Percentiles rank a stretch among this genome's conserved stretches.
Evolutionary conservation across 345 rosid genomes (phyloP).

Genomic region (Trapa incisa): DNA sequence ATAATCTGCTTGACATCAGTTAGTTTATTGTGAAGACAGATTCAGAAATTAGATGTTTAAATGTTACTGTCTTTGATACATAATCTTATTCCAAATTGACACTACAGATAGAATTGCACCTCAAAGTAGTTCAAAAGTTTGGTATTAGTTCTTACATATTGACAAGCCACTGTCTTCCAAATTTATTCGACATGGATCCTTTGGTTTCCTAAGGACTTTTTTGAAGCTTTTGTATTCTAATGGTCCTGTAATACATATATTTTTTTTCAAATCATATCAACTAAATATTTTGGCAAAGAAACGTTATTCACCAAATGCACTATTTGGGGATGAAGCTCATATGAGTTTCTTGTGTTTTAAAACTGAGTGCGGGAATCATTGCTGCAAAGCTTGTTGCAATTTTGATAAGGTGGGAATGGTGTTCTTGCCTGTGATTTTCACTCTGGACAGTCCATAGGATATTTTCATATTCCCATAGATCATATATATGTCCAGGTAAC

Average conservation of each 20-base stretch:
- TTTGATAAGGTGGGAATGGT: slow-evolving; percentile 90
- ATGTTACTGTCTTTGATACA: neutral
- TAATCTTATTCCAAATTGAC: neutral
- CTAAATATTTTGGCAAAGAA: neutral
- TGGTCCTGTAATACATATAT: neutral
- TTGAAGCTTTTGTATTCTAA: neutral
- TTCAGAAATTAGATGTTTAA: neutral
- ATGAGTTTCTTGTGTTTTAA: slow-evolving; percentile 21
- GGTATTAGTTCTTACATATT: neutral
- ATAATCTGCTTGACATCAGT: neutral
- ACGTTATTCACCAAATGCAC: neutral
- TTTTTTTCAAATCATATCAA: neutral
- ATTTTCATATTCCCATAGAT: slow-evolving; percentile 94
- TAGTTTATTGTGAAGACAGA: neutral
- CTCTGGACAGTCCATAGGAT: slow-evolving; percentile 98
- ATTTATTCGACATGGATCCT: neutral
- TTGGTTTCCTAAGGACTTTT: neutral
- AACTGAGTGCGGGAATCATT: slow-evolving; percentile 92
- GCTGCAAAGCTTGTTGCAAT: slow-evolving; percentile 95
- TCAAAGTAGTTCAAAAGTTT: neutral
- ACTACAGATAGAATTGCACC: neutral
- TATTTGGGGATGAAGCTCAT: neutral
- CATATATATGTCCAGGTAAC: slow-evolving; percentile 91
- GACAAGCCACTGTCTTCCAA: neutral
- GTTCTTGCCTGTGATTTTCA: slow-evolving; percentile 99